Evolutionary conservation across 805 yeast species (phyloP).

Genomic region (Torulaspora gathmanii): DNA sequence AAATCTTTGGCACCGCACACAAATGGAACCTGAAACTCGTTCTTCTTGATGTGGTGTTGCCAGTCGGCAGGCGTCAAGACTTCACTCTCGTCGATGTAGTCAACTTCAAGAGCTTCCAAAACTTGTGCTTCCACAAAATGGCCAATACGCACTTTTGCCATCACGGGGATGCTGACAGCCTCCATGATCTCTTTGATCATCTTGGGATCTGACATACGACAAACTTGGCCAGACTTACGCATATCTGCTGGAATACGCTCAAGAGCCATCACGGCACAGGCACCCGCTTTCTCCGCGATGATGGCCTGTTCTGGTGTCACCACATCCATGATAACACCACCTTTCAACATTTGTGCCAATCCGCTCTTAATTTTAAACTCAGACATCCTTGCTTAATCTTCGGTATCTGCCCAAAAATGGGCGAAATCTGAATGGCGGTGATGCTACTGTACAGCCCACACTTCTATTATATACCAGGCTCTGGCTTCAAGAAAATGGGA

Average conservation of each 20-base stretch:
- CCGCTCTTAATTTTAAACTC: conserved; percentile 61
- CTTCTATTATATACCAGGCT: too few relatives aligned
- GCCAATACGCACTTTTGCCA: conserved; percentile 85
- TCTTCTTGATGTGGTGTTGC: conserved; percentile 56
- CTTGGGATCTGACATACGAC: conserved; percentile 81
- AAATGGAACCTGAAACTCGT: conserved; percentile 62
- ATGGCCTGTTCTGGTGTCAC: conserved; percentile 75
- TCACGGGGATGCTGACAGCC: conserved; percentile 61
- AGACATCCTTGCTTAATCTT: conserved; percentile 15
- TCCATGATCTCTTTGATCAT: conserved; percentile 72
- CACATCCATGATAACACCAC: conserved; percentile 71
- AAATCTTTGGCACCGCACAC: conserved; percentile 80
- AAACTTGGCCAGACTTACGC: conserved; percentile 75
- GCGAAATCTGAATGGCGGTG: background rate
- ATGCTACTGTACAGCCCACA: too few relatives aligned
- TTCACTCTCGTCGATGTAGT: conserved; percentile 80
- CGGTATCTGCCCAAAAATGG: background rate
- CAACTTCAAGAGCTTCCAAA: conserved; percentile 64
- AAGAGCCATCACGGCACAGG: conserved; percentile 85
- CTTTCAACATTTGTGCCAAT: conserved; percentile 81
- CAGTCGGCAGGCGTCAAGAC: conserved; percentile 81
- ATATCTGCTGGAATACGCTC: conserved; percentile 84
- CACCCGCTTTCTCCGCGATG: conserved; percentile 79
- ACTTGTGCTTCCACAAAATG: conserved; percentile 79
- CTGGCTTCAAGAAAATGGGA: background rate